These are phyloP conservation scores for Persicaria maculosa DNA, from an alignment of 148 eudicot species.

Conservation along the genomic window DNA sequence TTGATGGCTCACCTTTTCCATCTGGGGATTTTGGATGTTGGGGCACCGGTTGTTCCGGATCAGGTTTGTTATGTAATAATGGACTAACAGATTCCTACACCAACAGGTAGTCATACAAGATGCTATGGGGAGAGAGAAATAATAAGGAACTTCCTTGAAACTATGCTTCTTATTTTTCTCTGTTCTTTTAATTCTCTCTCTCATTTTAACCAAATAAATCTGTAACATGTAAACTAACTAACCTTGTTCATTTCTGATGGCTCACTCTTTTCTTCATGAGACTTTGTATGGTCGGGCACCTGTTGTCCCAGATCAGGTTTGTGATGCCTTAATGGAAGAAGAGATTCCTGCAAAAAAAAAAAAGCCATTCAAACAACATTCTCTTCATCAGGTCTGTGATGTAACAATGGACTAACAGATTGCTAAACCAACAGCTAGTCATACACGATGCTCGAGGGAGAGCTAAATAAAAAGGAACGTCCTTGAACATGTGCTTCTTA, in stretches of 20 bases:
- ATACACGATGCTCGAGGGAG: too few species aligned
- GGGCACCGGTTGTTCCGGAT: not conserved
- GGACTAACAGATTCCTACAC: not conserved
- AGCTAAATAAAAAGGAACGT: too few species aligned
- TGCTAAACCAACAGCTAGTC: not conserved
- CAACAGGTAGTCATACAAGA: not conserved
- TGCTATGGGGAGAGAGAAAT: not conserved
- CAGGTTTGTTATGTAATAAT: not conserved
- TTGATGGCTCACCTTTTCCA: not conserved
- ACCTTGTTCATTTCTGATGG: conserved; percentile 7
- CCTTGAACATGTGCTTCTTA: not conserved
- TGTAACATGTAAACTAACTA: not conserved
- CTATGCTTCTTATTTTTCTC: not conserved
- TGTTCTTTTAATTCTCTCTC: too few species aligned
- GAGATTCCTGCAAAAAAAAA: not conserved
- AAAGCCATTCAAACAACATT: not conserved
- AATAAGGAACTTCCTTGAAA: not conserved
- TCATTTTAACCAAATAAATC: too few species aligned
- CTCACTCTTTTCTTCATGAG: not conserved
- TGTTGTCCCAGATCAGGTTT: not conserved
- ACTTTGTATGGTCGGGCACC: not conserved
- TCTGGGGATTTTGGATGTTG: not conserved
- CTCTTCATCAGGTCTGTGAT: not conserved
- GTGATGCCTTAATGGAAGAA: not conserved
- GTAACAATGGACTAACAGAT: not conserved